phyloP scores from a whole-genome alignment of 2,329 filamentous ascomycete genomes.

The Colletotrichum higginsianum region DNA sequence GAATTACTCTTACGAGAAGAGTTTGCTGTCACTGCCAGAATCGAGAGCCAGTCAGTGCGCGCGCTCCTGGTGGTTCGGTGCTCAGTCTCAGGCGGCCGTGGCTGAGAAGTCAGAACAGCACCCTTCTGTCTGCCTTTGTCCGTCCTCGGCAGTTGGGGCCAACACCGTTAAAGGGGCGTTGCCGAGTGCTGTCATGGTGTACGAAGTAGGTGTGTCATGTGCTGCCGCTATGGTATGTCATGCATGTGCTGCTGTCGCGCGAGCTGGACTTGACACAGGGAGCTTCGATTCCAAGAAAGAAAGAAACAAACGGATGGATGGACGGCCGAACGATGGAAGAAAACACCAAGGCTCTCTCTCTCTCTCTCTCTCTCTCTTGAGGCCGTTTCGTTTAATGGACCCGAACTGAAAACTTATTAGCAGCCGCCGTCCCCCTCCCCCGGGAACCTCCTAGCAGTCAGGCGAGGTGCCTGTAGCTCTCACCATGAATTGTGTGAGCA shows the following conservation, averaged over 20 bases:
- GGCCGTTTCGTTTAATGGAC: conserved; percentile 23
- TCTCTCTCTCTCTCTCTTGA: not conserved
- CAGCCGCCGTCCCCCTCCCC: not conserved
- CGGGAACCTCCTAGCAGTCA: conserved; percentile 22
- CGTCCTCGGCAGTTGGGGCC: conserved; percentile 10
- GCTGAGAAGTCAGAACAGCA: not conserved
- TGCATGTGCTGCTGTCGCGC: not conserved
- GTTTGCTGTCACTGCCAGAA: conserved; percentile 1
- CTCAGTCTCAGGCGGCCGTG: not conserved
- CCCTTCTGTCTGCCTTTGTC: conserved; percentile 29
- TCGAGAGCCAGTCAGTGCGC: not conserved
- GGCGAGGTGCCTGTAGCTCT: conserved; percentile 15
- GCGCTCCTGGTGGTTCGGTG: conserved; percentile 21
- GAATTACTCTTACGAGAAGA: conserved; percentile 22
- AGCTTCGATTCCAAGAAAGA: not conserved
- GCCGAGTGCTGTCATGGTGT: too few species aligned
- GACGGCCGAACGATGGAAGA: not conserved
- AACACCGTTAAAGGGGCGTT: conserved; percentile 9
- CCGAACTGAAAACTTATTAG: not conserved
- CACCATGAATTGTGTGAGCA: conserved; percentile 7
- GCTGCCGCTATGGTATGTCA: too few species aligned
- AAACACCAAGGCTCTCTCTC: not conserved
- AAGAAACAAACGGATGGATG: not conserved
- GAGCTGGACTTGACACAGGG: conserved; percentile 14
- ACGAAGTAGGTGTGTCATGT: too few species aligned